Conservation (phyloP, 1,284 basidiomycete genomes). For the Pascua guehoae region DNA sequence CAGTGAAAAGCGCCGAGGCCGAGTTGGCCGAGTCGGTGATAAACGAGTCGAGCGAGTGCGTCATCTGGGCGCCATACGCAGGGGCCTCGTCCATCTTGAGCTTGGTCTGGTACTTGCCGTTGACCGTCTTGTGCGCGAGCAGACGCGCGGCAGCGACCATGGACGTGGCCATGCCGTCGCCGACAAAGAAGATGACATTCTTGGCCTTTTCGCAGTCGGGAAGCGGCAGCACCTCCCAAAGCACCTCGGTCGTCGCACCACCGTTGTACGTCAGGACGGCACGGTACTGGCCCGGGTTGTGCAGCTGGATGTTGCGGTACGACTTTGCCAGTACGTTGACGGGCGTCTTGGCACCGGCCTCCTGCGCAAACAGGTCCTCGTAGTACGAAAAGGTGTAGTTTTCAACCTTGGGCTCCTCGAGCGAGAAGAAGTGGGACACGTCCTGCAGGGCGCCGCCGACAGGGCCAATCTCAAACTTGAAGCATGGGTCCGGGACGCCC, state of each 20-base stretch:
- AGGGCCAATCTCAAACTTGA: conserved; percentile 41
- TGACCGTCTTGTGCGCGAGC: conserved; percentile 52
- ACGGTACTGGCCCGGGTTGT: conserved; percentile 35
- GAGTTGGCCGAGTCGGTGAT: conserved; percentile 53
- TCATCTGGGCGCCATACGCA: conserved; percentile 38
- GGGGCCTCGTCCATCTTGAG: conserved; percentile 43
- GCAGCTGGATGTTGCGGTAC: conserved; percentile 46
- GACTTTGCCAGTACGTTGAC: conserved; percentile 50
- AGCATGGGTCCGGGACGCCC: conserved; percentile 40
- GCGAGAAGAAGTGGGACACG: conserved; percentile 42
- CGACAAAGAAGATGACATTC: conserved; percentile 50
- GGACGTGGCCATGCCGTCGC: conserved; percentile 45
- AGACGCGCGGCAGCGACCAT: conserved; percentile 48
- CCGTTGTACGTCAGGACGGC: conserved; percentile 33
- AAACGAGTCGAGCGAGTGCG: conserved; percentile 43
- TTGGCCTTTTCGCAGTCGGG: conserved; percentile 41
- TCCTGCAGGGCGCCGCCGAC: conserved; percentile 34
- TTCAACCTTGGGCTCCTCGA: conserved; percentile 32
- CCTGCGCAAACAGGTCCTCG: conserved; percentile 47
- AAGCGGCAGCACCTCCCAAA: conserved; percentile 39
- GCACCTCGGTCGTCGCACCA: conserved; percentile 31
- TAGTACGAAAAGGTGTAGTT: conserved; percentile 43
- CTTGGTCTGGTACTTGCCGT: conserved; percentile 48
- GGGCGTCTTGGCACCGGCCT: conserved; percentile 34
- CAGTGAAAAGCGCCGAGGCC: conserved; percentile 50